Evolutionary conservation across 2,329 filamentous ascomycete species (phyloP).

Genomic region (Microcera coccophila): DNA sequence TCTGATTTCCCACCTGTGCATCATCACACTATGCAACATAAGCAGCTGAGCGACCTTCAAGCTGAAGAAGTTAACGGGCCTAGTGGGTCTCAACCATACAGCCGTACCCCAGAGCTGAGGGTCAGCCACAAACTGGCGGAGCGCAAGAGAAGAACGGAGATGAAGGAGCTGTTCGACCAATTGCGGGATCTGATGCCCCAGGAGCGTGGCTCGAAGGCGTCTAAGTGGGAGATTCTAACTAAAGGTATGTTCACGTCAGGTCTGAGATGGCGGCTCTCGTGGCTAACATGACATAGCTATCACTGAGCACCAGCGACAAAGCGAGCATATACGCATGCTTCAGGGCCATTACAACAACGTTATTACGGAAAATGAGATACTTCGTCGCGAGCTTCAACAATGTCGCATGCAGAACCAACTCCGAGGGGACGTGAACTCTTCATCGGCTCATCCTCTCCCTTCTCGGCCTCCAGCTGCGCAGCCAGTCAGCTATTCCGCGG

Average conservation of each 20-base stretch:
- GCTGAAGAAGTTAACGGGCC: slow-evolving; percentile 51
- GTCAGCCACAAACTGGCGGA: slow-evolving; percentile 84
- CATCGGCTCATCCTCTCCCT: slow-evolving; percentile 27
- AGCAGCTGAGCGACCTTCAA: slow-evolving; percentile 64
- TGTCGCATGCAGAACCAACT: slow-evolving; percentile 49
- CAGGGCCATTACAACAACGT: slow-evolving; percentile 43
- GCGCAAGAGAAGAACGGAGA: slow-evolving; percentile 77
- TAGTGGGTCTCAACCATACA: slow-evolving; percentile 68
- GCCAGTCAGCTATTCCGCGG: slow-evolving; percentile 26
- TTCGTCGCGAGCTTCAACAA: slow-evolving; percentile 48
- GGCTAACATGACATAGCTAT: slow-evolving; percentile 46
- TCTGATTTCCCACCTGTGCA: slow-evolving; percentile 61
- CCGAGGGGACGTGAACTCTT: slow-evolving; percentile 33
- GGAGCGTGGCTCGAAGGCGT: slow-evolving; percentile 77
- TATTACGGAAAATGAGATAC: slow-evolving; percentile 43
- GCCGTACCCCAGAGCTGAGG: slow-evolving; percentile 74
- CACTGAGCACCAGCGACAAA: slow-evolving; percentile 55
- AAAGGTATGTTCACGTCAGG: slow-evolving; percentile 58
- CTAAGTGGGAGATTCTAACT: slow-evolving; percentile 84
- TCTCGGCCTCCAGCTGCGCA: slow-evolving; percentile 15
- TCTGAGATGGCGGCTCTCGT: background rate
- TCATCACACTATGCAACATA: slow-evolving; percentile 73
- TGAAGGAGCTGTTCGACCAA: slow-evolving; percentile 84
- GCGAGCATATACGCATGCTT: slow-evolving; percentile 45
- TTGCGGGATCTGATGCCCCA: slow-evolving; percentile 74